These are phyloP conservation scores for Cystobasidium sp. DNA, from an alignment of 1,284 basidiomycete genomes.

Conservation along the genomic window DNA sequence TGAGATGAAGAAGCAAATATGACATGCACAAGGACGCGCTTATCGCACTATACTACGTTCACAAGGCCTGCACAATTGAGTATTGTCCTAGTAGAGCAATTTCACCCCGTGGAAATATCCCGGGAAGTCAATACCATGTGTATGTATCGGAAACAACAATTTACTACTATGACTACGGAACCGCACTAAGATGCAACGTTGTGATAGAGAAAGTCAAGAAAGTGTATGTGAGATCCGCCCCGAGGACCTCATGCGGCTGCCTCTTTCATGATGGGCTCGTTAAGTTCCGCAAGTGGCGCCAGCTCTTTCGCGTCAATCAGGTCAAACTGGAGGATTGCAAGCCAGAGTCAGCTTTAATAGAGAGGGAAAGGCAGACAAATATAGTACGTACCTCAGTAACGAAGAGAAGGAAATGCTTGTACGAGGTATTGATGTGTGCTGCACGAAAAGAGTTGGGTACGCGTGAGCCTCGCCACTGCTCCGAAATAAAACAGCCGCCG, in stretches of 20 bases:
- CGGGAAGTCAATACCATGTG: too few species aligned
- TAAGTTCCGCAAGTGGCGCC: constrained; percentile 92
- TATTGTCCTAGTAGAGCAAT: too few species aligned
- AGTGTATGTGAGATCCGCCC: not conserved
- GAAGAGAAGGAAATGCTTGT: constrained; percentile 96
- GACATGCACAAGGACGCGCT: too few species aligned
- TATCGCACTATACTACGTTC: too few species aligned
- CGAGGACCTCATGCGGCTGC: not conserved
- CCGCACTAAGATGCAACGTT: too few species aligned
- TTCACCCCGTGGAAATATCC: too few species aligned
- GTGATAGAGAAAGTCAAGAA: not conserved
- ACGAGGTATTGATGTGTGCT: constrained; percentile 99
- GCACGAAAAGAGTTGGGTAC: constrained; percentile 25
- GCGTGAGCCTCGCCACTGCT: not conserved
- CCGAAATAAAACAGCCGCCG: not conserved
- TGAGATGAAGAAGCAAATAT: too few species aligned
- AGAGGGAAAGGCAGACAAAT: constrained; percentile 6
- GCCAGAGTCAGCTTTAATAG: not conserved
- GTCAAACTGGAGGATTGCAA: constrained; percentile 69
- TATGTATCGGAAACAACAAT: too few species aligned
- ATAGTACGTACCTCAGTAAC: constrained; percentile 76
- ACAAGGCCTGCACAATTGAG: too few species aligned
- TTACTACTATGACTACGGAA: too few species aligned
- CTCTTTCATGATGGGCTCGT: constrained; percentile 80
- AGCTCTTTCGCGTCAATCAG: constrained; percentile 97